Percentiles rank a stretch among this genome's conserved stretches.
These are phyloP conservation scores for Diddensiella santjacobensis DNA, from an alignment of 805 yeast species.

Conservation along the genomic window DNA sequence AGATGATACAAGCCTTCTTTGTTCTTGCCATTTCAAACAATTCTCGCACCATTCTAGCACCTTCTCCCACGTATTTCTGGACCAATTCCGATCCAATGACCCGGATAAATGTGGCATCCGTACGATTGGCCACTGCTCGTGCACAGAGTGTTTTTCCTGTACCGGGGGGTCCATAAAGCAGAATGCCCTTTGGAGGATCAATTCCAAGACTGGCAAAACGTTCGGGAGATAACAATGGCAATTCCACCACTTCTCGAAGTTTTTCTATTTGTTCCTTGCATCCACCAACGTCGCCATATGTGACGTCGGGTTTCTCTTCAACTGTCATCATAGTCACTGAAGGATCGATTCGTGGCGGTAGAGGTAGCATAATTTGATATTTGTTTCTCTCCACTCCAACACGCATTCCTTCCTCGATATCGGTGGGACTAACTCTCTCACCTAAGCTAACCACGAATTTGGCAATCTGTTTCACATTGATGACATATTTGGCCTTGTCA, in stretches of 20 bases:
- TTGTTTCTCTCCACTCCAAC: constrained; percentile 98
- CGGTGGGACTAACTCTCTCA: constrained; percentile 96
- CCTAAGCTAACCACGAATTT: constrained; percentile 96
- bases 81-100: constrained; percentile 98
- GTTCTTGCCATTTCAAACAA: constrained; percentile 98
- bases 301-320: constrained; percentile 98
- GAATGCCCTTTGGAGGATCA: constrained; percentile 98
- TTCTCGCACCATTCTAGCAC: constrained; percentile 99
- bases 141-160: constrained; percentile 99
- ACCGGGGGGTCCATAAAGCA: constrained; percentile 97
- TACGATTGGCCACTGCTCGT: constrained; percentile 97
- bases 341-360: constrained; percentile 98
- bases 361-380: constrained; percentile 93
- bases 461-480: constrained; percentile 96
- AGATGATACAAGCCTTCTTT: constrained; percentile 95
- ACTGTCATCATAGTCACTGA: constrained; percentile 99
- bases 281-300: constrained; percentile 98
- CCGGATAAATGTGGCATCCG: constrained; percentile 97
- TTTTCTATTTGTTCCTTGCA: constrained; percentile 98
- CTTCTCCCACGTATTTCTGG: constrained; percentile 98
- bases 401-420: constrained; percentile 99
- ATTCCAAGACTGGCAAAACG: constrained; percentile 95
- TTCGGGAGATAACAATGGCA: constrained; percentile 92
- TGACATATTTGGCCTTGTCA: constrained; percentile 87
- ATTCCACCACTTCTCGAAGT: constrained; percentile 90